Base-by-base conservation (phyloP, 306 rosid genomes). In the Ammopiptanthus mongolicus region DNA sequence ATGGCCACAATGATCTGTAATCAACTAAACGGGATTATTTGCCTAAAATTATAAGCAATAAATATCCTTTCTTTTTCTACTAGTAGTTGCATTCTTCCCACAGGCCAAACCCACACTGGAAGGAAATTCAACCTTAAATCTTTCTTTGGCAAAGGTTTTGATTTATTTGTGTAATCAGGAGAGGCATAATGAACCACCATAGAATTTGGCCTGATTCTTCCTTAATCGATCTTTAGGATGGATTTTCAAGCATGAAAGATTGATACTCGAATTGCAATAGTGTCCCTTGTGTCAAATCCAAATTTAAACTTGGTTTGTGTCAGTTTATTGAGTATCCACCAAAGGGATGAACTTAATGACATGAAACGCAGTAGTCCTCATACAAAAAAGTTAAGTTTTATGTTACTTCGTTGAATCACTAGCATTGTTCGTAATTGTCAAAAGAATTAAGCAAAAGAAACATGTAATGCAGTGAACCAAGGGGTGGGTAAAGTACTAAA, bases 391-490 rank as follows among this genome's bases (percentile, higher is more conserved):
- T 44, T 42, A 33, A 65, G 46, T 6, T 39, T 39, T 71, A 37
- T 71, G 41, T 15, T 52, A 17, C 28, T 37, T n/a, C n/a, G n/a
- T n/a, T n/a, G n/a, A n/a, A n/a, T n/a, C n/a, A n/a, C n/a, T 3
- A 23, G 56, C 44, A 23, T 56, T 42, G 47, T 18, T 3, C 8
- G 69, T 29, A 42, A 41, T 18, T 59, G 6, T 17, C 6, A 34
- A 29, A 50, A 59, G 46, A 61, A 42, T 28, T 13, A 22, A 11
- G 29, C 2, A 39, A 63, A 64, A 65, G 57, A 41, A 36, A 84
- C 79, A 66, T 62, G 81, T 63, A 51, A 68, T 69, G n/a, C n/a
- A n/a, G n/a, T n/a, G n/a, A n/a, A n/a, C n/a, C n/a, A 55, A 50
- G 41, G 72, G 23, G 52, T 18, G 44, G 11, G 85, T 6, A 34